Evolutionary conservation across 768 basidiomycete species (phyloP), one percentile per base, ranked within the genome.

Genomic region (Panaeolus papilionaceus): DNA sequence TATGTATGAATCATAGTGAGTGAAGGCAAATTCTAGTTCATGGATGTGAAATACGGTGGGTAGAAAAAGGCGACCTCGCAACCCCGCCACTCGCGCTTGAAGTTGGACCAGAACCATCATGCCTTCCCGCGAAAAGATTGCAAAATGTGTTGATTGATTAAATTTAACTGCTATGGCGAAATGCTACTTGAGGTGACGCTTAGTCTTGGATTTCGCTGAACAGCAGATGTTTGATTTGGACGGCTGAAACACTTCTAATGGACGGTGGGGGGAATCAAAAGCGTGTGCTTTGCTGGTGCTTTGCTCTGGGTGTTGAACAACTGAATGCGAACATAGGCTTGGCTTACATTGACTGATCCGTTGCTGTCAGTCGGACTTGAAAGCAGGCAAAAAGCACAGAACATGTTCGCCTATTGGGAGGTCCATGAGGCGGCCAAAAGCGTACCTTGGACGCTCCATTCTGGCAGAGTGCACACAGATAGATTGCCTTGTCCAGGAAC

Each of bases 361-460:
- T 58, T 33, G 54, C 28, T 58, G 54, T 58, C 54, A 58, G 54
- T 58, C 28, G 33, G 54, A n/a, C 49, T 51, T 28, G 2, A 58
- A 10, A n/a, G 33, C 26, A 58, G 54, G 33, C 2, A n/a, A 51
- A 51, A 12, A 33, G 33, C 26, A 37, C 28, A 16, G 26, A 58
- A 37, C 33, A 11, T 18, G 33, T 37, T 28, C 16, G 16, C 54
- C 54, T 58, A 3, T 3, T 58, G 28, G 16, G 11, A 58, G 16
- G 54, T 49, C 54, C 26, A 33, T 58, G 28, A 58, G 14, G 28
- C 54, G 14, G 26, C 16, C 54, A 16, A 58, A 16, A 11, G 3
- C 5, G 28, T 12, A 28, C 47, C 12, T 11, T 37, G 5, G 26
- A 51, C 26, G 14, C 20, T 51, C 11, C 49, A 51, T 51, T 51